Evolutionary conservation across 495 filamentous ascomycete species (phyloP).

Genomic region (Penicillium steckii): DNA sequence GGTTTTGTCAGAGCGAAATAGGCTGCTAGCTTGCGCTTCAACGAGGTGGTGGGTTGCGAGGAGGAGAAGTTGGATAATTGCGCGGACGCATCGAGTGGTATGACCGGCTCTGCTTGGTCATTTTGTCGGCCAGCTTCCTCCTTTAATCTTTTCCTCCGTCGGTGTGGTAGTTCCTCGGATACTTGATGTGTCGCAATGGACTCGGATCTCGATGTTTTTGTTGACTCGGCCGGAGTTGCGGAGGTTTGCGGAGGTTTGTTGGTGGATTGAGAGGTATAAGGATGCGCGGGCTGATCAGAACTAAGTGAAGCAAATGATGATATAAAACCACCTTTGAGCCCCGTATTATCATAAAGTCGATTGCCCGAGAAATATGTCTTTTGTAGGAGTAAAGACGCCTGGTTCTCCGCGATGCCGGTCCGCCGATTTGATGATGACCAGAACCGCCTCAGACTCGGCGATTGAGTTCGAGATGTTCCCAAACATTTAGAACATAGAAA

Average conservation of each 20-base stretch:
- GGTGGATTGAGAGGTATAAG: slow-evolving; percentile 8
- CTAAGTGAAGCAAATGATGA: slow-evolving; percentile 30
- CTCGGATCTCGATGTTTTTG: slow-evolving; percentile 7
- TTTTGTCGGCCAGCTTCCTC: slow-evolving; percentile 28
- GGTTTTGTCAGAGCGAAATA: slow-evolving; percentile 93
- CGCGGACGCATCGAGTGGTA: slow-evolving; percentile 83
- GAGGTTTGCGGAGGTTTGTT: slow-evolving; percentile 6
- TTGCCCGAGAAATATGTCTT: slow-evolving; percentile 46
- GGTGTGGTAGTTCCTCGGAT: slow-evolving; percentile 44
- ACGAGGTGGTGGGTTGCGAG: slow-evolving; percentile 62
- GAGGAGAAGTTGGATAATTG: slow-evolving; percentile 72
- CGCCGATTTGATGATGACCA: slow-evolving; percentile 31
- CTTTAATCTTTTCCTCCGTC: slow-evolving; percentile 52
- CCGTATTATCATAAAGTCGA: slow-evolving; percentile 18
- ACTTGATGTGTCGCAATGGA: slow-evolving; percentile 21
- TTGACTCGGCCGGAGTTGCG: slow-evolving; percentile 2
- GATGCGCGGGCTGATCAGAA: slow-evolving; percentile 12
- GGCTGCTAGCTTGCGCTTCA: slow-evolving; percentile 75
- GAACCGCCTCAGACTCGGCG: slow-evolving; percentile 32
- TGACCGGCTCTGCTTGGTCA: slow-evolving; percentile 29
- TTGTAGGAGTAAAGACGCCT: slow-evolving; percentile 28
- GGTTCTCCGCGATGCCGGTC: slow-evolving; percentile 28
- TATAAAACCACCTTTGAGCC: slow-evolving; percentile 23
- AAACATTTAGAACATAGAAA: slow-evolving; percentile 37
- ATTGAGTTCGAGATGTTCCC: slow-evolving; percentile 11